These are phyloP conservation scores for Gossypium arboreum DNA, from an alignment of 345 rosid species.

Conservation along the genomic window DNA sequence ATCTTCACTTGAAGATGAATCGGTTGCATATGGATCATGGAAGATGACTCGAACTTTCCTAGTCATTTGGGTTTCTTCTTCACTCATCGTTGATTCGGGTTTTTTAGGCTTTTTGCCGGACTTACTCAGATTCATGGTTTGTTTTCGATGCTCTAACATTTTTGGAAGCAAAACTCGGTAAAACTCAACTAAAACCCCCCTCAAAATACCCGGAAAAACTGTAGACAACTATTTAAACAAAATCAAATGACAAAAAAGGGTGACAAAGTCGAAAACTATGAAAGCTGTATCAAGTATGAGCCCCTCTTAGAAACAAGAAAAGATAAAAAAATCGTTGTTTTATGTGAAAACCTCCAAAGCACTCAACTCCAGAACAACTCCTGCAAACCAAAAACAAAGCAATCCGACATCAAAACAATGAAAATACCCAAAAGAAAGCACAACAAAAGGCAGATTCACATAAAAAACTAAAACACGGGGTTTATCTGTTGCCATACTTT, in stretches of 20 bases:
- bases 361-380: conserved; percentile 69
- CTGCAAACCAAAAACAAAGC: conserved; percentile 37
- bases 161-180: conserved; percentile 22
- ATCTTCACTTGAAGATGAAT: conserved; percentile 77
- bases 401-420: background rate
- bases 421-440: background rate
- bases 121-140: conserved; percentile 23
- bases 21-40: conserved; percentile 89
- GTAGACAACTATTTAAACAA: background rate
- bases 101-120: conserved; percentile 28
- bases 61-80: conserved; percentile 26
- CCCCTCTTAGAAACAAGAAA: conserved; percentile 69
- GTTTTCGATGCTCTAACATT: conserved; percentile 39
- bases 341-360: conserved; percentile 77
- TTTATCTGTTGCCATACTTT: conserved; percentile 37
- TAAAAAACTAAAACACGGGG: background rate
- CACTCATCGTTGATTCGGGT: conserved; percentile 14
- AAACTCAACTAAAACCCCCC: conserved; percentile 33
- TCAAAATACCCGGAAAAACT: conserved; percentile 17
- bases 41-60: conserved; percentile 66
- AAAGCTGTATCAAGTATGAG: conserved; percentile 41
- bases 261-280: conserved; percentile 15
- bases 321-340: conserved; percentile 53
- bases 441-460: conserved; percentile 28
- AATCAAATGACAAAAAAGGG: background rate